Evolutionary conservation across 2,329 filamentous ascomycete species (phyloP), one percentile per base, ranked within the genome.

Genomic region (Talaromyces sp.): DNA sequence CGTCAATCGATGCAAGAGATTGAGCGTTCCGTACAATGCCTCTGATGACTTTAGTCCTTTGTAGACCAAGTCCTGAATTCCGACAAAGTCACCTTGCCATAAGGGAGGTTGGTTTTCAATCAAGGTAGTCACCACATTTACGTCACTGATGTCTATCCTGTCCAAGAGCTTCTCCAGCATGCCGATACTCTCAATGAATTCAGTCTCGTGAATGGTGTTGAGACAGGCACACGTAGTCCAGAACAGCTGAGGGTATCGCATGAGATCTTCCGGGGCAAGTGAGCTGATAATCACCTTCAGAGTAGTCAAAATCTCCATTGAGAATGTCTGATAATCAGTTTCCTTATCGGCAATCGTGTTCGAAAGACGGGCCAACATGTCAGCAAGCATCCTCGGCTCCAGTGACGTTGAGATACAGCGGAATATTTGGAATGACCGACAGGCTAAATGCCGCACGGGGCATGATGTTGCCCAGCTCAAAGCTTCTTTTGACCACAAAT

Each of bases 311-410:
- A 99, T 97, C 72, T 99, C 95, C 88, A 97, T 93, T 0, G 94
- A 95, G 69, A 99, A 99, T 0, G 92, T 93, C 69, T 97, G 91
- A 58, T 97, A 96, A 75, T 97, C 93, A 0, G 87, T 85, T 69
- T 96, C 91, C 66, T 97, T 92, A 65, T 97, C 93, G 0, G 95
- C 92, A 68, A 99, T 94, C 0, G 94, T 99, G 73, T 97, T 99
- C 1, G 93, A 97, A 32, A 99, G 81, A 53, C 95, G 85, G 12
- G 90, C 92, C 24, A 99, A 85, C 92, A 99, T 99, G 69, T 99
- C 94, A 2, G 91, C 92, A 17, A 99, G 83, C 93, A 97, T 99
- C 60, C 87, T 83, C 66, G 95, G 92, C 70, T 99, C 93, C 24
- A 97, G 79, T 0, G 90, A 91, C 17, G 91, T 95, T 29, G 96